Conservation (phyloP, 176 grass and related monocot genomes). For the Rhynchospora pubera region DNA sequence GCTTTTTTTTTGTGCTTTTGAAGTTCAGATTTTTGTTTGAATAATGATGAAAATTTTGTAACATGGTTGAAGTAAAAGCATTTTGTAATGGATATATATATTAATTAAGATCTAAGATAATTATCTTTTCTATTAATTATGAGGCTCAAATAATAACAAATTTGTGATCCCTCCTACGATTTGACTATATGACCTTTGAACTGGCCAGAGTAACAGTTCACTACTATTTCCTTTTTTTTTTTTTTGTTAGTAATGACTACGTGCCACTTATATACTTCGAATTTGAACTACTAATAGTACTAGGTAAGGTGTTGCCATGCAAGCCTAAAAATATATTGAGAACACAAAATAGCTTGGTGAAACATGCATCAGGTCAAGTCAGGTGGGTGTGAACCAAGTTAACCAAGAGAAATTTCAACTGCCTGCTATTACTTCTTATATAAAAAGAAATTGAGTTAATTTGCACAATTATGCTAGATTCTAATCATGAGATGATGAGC, state of each 20-base stretch:
- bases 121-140: not conserved
- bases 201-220: not conserved
- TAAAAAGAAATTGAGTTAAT: no score
- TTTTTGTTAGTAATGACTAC: not conserved
- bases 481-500: no score
- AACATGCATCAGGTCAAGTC: not conserved
- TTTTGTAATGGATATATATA: not conserved
- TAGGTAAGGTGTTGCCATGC: not conserved
- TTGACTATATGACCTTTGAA: not conserved
- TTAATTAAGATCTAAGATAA: not conserved
- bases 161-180: not conserved
- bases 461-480: no score
- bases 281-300: not conserved
- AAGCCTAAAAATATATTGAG: not conserved
- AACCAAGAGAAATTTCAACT: no score
- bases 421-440: no score
- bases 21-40: not conserved
- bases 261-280: not conserved
- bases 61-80: not conserved
- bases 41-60: constrained; percentile 7
- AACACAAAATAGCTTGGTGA: not conserved
- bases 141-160: not conserved
- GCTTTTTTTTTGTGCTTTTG: not conserved
- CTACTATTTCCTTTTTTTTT: not conserved
- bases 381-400: not conserved